phyloP scores from a whole-genome alignment of 2,329 filamentous ascomycete genomes.

The Arthrobotrys musiformis region DNA sequence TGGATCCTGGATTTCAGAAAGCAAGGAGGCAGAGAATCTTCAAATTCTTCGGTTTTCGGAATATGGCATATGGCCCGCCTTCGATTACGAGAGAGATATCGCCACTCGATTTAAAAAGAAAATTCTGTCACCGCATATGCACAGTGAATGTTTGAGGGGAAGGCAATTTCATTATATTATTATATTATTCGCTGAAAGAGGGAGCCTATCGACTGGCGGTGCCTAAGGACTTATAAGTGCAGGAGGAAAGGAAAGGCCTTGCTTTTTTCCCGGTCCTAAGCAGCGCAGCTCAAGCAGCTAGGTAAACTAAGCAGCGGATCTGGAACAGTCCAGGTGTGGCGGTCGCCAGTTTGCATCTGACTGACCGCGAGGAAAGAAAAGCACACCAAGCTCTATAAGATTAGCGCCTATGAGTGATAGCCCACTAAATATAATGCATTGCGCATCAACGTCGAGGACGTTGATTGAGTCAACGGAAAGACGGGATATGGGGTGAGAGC shows the following conservation, averaged over 20 bases:
- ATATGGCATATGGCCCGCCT: neutral
- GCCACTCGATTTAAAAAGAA: neutral
- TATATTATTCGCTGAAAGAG: constrained; percentile 34
- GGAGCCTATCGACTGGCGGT: constrained; percentile 22
- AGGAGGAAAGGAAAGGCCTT: constrained; percentile 13
- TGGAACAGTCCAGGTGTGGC: constrained; percentile 49
- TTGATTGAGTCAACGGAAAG: neutral
- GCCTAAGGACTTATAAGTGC: constrained; percentile 50
- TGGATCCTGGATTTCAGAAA: constrained; percentile 35
- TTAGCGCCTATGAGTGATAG: constrained; percentile 19
- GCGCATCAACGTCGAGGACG: neutral
- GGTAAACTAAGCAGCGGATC: constrained; percentile 32
- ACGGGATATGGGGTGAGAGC: neutral
- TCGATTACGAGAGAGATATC: constrained; percentile 8
- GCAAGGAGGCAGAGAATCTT: constrained; percentile 6
- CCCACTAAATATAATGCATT: neutral
- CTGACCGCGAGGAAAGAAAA: constrained; percentile 10
- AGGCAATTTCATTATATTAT: constrained; percentile 10
- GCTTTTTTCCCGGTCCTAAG: constrained; percentile 44
- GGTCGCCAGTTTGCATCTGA: constrained; percentile 24
- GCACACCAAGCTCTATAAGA: constrained; percentile 17
- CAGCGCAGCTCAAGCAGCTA: constrained; percentile 22
- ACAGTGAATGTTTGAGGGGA: constrained; percentile 24
- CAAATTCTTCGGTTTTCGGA: neutral
- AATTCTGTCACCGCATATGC: constrained; percentile 18